These are phyloP conservation scores for Neurospora intermedia DNA, from an alignment of 495 filamentous ascomycete species.

Conservation along the genomic window DNA sequence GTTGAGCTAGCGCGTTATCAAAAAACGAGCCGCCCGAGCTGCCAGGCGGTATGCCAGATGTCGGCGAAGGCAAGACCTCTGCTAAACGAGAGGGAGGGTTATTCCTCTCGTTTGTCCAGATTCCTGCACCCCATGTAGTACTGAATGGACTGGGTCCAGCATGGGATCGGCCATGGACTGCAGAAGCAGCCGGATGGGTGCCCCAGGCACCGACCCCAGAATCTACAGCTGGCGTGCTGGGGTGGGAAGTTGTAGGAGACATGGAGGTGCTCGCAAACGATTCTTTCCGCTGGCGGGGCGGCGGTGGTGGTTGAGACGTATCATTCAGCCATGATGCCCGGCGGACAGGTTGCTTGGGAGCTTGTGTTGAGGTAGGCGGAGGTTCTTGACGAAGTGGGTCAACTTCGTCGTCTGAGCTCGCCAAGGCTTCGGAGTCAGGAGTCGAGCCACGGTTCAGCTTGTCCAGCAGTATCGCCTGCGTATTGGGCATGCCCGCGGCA, in stretches of 20 bases:
- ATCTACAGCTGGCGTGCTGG: constrained; percentile 61
- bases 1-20: constrained; percentile 30
- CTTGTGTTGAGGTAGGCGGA: constrained; percentile 31
- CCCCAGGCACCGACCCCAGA: constrained; percentile 52
- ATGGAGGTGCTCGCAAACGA: constrained; percentile 56
- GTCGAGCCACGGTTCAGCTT: constrained; percentile 73
- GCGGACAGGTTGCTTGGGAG: constrained; percentile 38
- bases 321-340: constrained; percentile 53
- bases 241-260: constrained; percentile 66
- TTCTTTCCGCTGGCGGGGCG: constrained; percentile 40
- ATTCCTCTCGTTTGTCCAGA: constrained; percentile 70
- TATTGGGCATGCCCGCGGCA: constrained; percentile 32
- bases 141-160: constrained; percentile 43
- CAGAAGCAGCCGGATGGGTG: constrained; percentile 37
- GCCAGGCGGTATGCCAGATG: constrained; percentile 48
- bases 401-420: constrained; percentile 83
- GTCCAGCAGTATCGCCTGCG: constrained; percentile 55
- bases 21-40: constrained; percentile 36
- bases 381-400: constrained; percentile 44
- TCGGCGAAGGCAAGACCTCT: constrained; percentile 69
- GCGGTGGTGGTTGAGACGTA: constrained; percentile 36
- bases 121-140: constrained; percentile 57
- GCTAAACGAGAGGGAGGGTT: constrained; percentile 62
- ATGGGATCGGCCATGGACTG: constrained; percentile 47
- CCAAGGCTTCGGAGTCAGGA: constrained; percentile 85